phyloP scores from a whole-genome alignment of 805 yeast species.

The Saccharomycopsis microspora region DNA sequence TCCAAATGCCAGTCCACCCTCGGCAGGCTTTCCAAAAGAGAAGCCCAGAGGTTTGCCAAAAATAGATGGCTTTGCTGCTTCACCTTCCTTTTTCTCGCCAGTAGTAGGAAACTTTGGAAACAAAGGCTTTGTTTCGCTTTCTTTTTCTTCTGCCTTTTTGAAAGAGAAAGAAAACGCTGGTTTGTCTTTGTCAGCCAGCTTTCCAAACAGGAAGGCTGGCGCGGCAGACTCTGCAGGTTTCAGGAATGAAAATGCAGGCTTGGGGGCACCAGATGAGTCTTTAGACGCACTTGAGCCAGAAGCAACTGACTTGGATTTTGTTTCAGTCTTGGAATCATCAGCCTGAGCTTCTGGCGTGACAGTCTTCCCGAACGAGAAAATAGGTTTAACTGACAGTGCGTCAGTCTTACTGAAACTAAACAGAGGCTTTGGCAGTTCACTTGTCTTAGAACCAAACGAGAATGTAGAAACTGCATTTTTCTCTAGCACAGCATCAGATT shows the following conservation, averaged over 20 bases:
- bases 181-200: not conserved
- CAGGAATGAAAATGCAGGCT: constrained; percentile 16
- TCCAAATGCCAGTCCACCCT: not conserved
- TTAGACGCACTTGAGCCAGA: not conserved
- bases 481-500: not conserved
- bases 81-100: not conserved
- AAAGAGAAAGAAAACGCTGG: not conserved
- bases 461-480: not conserved
- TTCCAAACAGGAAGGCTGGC: constrained; percentile 5
- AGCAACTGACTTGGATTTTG: not conserved
- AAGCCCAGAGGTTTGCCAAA: not conserved
- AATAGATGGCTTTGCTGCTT: not conserved
- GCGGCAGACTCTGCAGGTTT: not conserved
- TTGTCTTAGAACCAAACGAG: not conserved
- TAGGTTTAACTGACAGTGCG: not conserved
- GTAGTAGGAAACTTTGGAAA: not conserved
- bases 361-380: not conserved
- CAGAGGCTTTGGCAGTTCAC: not conserved
- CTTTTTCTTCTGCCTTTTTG: not conserved
- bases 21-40: not conserved
- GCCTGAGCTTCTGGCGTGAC: not conserved
- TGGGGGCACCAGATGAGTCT: not conserved
- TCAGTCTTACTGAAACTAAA: not conserved
- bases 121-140: too few species aligned
- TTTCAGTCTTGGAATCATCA: not conserved